Evolutionary conservation across 2,329 filamentous ascomycete species (phyloP), one percentile per base, ranked within the genome.

Genomic region (Botryotinia convoluta): DNA sequence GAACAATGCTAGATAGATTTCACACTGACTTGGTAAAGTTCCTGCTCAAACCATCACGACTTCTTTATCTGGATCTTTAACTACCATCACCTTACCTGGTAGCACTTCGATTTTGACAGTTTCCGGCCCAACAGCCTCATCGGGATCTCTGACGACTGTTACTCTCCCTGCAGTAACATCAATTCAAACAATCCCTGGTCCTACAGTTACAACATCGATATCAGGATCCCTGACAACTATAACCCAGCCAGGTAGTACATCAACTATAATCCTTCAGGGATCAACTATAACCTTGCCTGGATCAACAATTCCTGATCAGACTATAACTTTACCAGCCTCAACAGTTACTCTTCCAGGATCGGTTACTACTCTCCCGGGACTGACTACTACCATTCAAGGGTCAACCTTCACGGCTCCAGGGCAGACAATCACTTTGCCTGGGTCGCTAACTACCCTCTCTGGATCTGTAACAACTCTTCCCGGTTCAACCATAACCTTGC

Each of bases 51-150:
- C 42, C 7, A 35, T 72, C 4, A 72, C 72, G 2, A 73, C 68
- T 16, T 73, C 63, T 22, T 74, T 74, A 22, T 76, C 74, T 12
- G 74, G 74, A 29, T 73, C 73, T 35, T 42, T 74, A 12, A 76
- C 76, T 32, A 74, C 67, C 7, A 71, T 72, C 35, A 67, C 63
- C 4, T 59, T 72, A 18, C 63, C 74, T 14, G 57, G 69, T 3
- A 75, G 67, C 4, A 73, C 65, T 48, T 44, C 69, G n/a, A 35
- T 67, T 1, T 61, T 59, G 12, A 42, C 59, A 32, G 26, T 74
- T 39, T 20, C 70, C 3, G 64, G 64, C 26, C 64, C 64, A 22
- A 72, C 61, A 10, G 22, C 57, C 44, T 61, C 60, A 8, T 71
- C 72, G 12, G 45, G 64, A 51, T 51, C 64, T 54, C 54, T 67